phyloP scores from a whole-genome alignment of 2,329 filamentous ascomycete genomes.

The Aspergillus sp. region DNA sequence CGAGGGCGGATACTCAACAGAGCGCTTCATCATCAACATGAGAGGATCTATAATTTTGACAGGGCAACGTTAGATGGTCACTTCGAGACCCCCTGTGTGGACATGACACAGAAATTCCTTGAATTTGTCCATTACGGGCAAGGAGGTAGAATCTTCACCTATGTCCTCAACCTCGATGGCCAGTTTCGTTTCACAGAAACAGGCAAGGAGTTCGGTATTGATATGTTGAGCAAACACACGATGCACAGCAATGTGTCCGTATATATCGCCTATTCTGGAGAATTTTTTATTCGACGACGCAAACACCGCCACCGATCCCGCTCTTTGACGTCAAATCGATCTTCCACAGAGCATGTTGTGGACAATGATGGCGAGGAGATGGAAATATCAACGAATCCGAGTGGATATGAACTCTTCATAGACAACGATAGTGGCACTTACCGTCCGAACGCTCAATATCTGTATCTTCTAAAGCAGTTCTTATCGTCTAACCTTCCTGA shows the following conservation, averaged over 20 bases:
- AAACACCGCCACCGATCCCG: constrained; percentile 45
- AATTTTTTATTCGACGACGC: constrained; percentile 82
- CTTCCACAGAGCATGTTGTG: constrained; percentile 30
- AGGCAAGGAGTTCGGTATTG: constrained; percentile 91
- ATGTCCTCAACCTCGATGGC: constrained; percentile 84
- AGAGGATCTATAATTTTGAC: constrained; percentile 85
- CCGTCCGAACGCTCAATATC: constrained; percentile 73
- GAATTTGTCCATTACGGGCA: constrained; percentile 84
- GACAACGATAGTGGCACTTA: constrained; percentile 97
- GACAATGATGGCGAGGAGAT: constrained; percentile 39
- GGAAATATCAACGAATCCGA: constrained; percentile 53
- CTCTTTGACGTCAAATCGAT: constrained; percentile 32
- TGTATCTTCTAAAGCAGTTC: constrained; percentile 71
- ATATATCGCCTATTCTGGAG: constrained; percentile 88
- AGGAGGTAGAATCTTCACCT: constrained; percentile 85
- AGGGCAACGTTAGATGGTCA: constrained; percentile 69
- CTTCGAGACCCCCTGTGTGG: constrained; percentile 65
- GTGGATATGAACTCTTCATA: constrained; percentile 79
- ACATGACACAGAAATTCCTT: constrained; percentile 76
- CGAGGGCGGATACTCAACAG: constrained; percentile 78
- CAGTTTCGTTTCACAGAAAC: constrained; percentile 91
- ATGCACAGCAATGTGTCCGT: constrained; percentile 94
- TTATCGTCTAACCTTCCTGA: constrained; percentile 73
- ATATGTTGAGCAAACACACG: constrained; percentile 89
- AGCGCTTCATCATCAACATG: constrained; percentile 86